phyloP scores from a whole-genome alignment of 257 asterid species.

The Vinca minor region DNA sequence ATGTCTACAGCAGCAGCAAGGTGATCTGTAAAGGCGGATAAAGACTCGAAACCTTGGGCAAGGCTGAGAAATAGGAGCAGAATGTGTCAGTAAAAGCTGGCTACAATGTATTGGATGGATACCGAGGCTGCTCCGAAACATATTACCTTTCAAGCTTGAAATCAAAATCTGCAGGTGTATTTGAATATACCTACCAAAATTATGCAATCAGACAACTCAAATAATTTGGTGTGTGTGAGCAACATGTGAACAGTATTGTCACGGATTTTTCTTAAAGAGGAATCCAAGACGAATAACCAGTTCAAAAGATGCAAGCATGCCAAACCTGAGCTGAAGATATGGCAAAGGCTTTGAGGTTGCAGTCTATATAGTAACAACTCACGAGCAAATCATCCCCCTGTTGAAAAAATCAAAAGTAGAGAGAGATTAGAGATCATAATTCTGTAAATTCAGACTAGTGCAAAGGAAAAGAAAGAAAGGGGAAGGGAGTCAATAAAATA shows the following conservation, averaged over 20 bases:
- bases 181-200: constrained; percentile 51
- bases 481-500: background rate
- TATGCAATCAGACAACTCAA: constrained; percentile 14
- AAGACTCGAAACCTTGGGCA: constrained; percentile 66
- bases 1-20: constrained; percentile 70
- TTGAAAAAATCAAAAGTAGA: constrained; percentile 1
- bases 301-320: background rate
- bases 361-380: constrained; percentile 73
- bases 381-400: constrained; percentile 76
- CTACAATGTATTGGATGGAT: background rate
- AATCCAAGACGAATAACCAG: background rate
- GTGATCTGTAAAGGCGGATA: constrained; percentile 57
- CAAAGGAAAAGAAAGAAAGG: background rate
- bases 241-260: background rate
- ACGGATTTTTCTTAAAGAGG: background rate
- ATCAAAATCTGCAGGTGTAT: constrained; percentile 86
- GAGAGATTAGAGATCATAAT: background rate
- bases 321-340: constrained; percentile 80
- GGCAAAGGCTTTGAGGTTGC: constrained; percentile 59
- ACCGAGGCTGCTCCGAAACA: constrained; percentile 4
- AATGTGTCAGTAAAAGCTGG: background rate
- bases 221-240: no score
- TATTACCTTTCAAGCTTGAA: constrained; percentile 74
- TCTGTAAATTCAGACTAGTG: background rate
- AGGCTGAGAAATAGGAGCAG: constrained; percentile 46